Conservation (phyloP, 176 grass and related monocot genomes). For the Carex pumila region DNA sequence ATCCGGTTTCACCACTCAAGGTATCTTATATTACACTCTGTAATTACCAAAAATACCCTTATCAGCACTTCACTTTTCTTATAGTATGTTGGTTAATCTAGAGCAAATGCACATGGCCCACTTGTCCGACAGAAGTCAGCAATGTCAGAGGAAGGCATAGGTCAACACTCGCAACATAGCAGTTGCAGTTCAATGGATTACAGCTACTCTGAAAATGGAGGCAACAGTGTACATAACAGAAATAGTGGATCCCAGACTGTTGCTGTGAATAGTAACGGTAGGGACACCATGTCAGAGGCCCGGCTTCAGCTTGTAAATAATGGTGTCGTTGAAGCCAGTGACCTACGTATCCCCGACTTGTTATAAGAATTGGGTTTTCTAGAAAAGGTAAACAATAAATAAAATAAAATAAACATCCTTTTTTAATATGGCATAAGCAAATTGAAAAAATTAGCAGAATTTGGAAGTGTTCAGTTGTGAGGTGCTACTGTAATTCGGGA, state of each 20-base stretch:
- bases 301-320: conserved; percentile 83
- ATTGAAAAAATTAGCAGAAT: background rate
- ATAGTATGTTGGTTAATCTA: conserved; percentile 16
- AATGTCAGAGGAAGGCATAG: conserved; percentile 45
- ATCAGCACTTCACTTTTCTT: background rate
- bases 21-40: conserved; percentile 28
- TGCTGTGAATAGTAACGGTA: conserved; percentile 29
- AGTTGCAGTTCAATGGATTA: conserved; percentile 69
- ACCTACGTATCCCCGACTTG: conserved; percentile 39
- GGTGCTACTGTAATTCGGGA: background rate
- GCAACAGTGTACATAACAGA: conserved; percentile 61
- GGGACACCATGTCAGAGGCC: conserved; percentile 49
- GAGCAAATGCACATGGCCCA: conserved; percentile 37
- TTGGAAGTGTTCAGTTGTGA: background rate
- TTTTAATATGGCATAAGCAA: background rate
- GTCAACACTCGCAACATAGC: conserved; percentile 48
- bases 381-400: conserved; percentile 12
- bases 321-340: conserved; percentile 42
- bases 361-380: conserved; percentile 18
- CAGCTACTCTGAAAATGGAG: conserved; percentile 47
- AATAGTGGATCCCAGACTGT: conserved; percentile 31
- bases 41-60: background rate
- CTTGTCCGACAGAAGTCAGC: conserved; percentile 20
- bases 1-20: conserved; percentile 69
- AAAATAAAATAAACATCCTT: background rate